Evolutionary conservation across 371 early-diverging fungal genomes (phyloP), one percentile per base, ranked within the genome.

Genomic region (Zancudomyces culisetae): DNA sequence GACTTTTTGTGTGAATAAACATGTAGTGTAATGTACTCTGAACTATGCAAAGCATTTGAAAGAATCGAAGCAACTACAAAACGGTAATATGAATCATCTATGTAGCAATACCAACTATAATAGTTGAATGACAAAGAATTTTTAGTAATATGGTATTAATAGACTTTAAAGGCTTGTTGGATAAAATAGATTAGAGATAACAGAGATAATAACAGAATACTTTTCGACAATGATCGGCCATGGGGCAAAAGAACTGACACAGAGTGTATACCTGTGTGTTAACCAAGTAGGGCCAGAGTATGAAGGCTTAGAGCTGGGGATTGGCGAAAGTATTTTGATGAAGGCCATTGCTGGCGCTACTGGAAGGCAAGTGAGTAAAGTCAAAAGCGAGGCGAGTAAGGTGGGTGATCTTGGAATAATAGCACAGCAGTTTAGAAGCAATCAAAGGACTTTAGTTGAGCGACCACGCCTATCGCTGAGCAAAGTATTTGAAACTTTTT

Each of bases 231-330:
- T 90, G 2, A 86, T 97, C 49, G 55, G 71, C 22, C 56, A 61
- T 13, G 79, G 74, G 21, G 81, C 88, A 1, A 62, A 85, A 20
- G 77, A 78, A 49, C 71, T 96, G 27, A 56, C 86, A 1, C 68
- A 80, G 42, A 69, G 78, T 28, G 72, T 96, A 15, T 95, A 96
- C 66, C 71, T 96, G 57, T 94, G 95, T 56, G 74, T 96, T 43
- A 90, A 90, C 67, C 82, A 85, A 68, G 39, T 49, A 49, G 83
- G 87, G 27, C 95, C 98, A 0, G 92, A 93, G 55, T 91, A 92
- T 58, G 92, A 94, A 62, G 92, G 91, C 10, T 69, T 91, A 23
- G 98, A 98, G 63, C 73, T 98, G 28, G 98, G 97, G 15, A 79
- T 98, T 42, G 99, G 98, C 30, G 98, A 98, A 58, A 78, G 82